phyloP scores from a whole-genome alignment of 2,329 filamentous ascomycete species.

The Penicillium sp. region DNA sequence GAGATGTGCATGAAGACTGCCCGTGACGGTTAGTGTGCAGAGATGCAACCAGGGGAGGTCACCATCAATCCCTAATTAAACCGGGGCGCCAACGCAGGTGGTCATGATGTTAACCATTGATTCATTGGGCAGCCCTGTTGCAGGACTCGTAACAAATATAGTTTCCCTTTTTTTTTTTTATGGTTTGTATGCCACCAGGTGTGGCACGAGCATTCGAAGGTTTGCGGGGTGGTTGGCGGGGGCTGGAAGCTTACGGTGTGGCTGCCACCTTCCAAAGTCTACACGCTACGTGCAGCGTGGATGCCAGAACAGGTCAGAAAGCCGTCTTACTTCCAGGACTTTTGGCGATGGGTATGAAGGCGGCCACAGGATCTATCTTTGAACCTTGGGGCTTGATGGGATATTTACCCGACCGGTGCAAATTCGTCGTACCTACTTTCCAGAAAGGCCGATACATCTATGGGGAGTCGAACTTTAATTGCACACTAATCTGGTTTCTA shows the following conservation, averaged over 20 bases:
- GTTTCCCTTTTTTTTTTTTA: background rate
- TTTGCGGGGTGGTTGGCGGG: background rate
- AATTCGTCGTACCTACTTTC: background rate
- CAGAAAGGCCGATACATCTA: background rate
- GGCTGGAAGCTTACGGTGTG: background rate
- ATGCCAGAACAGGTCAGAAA: background rate
- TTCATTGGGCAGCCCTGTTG: conserved; percentile 5
- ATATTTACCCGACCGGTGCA: background rate
- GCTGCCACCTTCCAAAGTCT: background rate
- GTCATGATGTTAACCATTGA: background rate
- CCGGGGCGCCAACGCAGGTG: background rate
- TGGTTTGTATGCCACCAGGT: background rate
- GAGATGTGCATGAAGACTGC: conserved; percentile 20
- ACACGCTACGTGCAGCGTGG: background rate
- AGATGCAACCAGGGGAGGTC: conserved; percentile 7
- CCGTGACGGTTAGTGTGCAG: conserved; percentile 27
- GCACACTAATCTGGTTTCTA: background rate
- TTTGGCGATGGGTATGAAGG: background rate
- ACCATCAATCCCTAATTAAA: background rate
- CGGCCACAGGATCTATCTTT: conserved; percentile 5
- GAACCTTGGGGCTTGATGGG: background rate
- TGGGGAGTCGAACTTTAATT: background rate
- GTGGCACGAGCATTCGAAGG: background rate
- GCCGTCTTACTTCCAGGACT: background rate
- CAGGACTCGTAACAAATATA: conserved; percentile 4